Conservation (phyloP, 1,284 basidiomycete species). For the Melampsora americana region DNA sequence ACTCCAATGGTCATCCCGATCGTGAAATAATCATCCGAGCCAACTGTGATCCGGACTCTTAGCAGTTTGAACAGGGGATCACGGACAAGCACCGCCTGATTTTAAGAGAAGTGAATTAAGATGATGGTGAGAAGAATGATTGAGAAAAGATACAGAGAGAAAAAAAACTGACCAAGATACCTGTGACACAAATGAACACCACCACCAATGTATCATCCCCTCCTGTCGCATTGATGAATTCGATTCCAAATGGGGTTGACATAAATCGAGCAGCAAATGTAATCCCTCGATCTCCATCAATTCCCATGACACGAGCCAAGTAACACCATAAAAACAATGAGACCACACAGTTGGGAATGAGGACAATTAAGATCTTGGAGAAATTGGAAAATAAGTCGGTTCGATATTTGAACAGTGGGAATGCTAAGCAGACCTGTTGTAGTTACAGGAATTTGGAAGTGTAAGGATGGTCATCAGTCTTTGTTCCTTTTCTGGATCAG, state of each 20-base stretch:
- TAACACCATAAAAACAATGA: slow-evolving; percentile 40
- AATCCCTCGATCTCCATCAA: slow-evolving; percentile 30
- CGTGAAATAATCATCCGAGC: slow-evolving; percentile 40
- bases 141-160: background rate
- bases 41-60: slow-evolving; percentile 19
- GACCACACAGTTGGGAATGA: slow-evolving; percentile 18
- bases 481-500: too few relatives aligned
- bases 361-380: slow-evolving; percentile 14
- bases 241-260: slow-evolving; percentile 42
- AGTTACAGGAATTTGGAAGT: background rate
- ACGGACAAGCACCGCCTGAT: slow-evolving; percentile 33
- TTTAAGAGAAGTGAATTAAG: background rate
- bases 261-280: slow-evolving; percentile 41
- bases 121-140: too few relatives aligned
- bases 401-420: slow-evolving; percentile 41
- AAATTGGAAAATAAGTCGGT: slow-evolving; percentile 36
- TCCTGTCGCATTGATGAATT: slow-evolving; percentile 36
- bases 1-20: slow-evolving; percentile 37
- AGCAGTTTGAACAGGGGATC: slow-evolving; percentile 40
- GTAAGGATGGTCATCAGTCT: background rate
- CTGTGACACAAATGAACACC: slow-evolving; percentile 41
- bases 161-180: slow-evolving; percentile 24
- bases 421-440: slow-evolving; percentile 18
- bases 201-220: slow-evolving; percentile 34
- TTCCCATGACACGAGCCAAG: slow-evolving; percentile 29